A percentile compares a stretch with the other conserved stretches of the same genome.
Conservation (phyloP, 164 flowering plant species). For the Macadamia tetraphylla region DNA sequence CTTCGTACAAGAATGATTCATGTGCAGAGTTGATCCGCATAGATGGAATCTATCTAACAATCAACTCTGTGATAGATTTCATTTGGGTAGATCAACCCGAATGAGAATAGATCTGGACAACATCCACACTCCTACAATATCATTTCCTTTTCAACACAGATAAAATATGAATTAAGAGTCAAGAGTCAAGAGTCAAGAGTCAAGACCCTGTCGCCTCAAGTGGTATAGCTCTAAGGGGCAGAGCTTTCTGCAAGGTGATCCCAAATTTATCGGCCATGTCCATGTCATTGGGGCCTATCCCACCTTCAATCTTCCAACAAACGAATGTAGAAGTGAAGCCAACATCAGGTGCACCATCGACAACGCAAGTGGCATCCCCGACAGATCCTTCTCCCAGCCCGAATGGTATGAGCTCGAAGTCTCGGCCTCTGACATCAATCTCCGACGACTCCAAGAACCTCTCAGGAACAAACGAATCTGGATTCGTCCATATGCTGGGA, state of each 20-base stretch:
- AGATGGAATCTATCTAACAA: too few relatives aligned
- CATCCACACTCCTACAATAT: too few relatives aligned
- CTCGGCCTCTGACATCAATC: constrained; percentile 12
- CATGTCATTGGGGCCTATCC: constrained; percentile 9
- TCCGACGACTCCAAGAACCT: not conserved
- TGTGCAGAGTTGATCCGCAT: too few relatives aligned
- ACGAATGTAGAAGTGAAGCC: constrained; percentile 17
- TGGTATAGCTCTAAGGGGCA: constrained; percentile 15
- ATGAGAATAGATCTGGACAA: too few relatives aligned
- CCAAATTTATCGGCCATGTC: constrained; percentile 21
- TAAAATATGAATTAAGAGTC: too few relatives aligned
- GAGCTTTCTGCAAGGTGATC: constrained; percentile 17
- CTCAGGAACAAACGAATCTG: not conserved
- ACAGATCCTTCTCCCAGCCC: constrained; percentile 23
- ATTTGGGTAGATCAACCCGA: too few relatives aligned
- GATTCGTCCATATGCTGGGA: not conserved
- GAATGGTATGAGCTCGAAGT: constrained; percentile 22
- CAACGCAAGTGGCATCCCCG: constrained; percentile 15
- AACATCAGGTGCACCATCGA: constrained; percentile 19
- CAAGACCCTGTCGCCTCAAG: not conserved
- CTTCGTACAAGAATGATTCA: too few relatives aligned
- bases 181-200: too few relatives aligned
- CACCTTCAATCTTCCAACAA: constrained; percentile 16
- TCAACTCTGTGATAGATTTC: too few relatives aligned
- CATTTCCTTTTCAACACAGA: too few relatives aligned